Evolutionary conservation across 2,329 filamentous ascomycete species (phyloP), one percentile per base, ranked within the genome.

Genomic region (Aspergillus carbonarius): DNA sequence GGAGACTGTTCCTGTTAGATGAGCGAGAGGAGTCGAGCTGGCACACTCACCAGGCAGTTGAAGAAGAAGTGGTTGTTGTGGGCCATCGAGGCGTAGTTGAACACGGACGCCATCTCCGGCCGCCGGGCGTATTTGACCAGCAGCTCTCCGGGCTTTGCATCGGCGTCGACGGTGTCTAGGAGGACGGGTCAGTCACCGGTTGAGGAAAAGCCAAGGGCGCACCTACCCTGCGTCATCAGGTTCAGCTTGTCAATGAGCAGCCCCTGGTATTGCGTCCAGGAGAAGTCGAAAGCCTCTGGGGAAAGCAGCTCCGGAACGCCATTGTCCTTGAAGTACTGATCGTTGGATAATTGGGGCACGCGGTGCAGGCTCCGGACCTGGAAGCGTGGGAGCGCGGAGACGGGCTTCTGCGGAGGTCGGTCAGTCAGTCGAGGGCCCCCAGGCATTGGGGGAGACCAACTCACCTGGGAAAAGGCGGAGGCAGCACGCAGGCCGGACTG

Each of bases 51-150:
- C 66, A 82, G 67, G 65, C 74, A 75, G 63, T 78, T 78, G 72
- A 81, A 81, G 72, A 80, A 81, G 64, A 80, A 79, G 74, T 87
- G 83, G 76, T 87, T 97, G 85, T 98, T 98, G 83, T 91, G 89
- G 57, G 92, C 91, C 90, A 96, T 96, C 68, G 91, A 96, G 75
- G 95, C 95, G 75, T 96, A 86, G 84, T 98, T 99, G 87, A 99
- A 99, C 73, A 89, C 81, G 67, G 88, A 83, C 42, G 95, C 95
- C 63, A 85, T 82, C 66, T 83, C 82, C 46, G 93, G 89, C 70
- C 95, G 85, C 75, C 92, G 91, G 60, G 93, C 90, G 59, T 88
- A 88, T 70, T 86, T 82, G 70, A 93, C 82, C 71, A 90, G 78
- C 71, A 96, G 87, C 48, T 86, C 81, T 76, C 90, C 87, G 61